Evolutionary conservation across 371 early-diverging fungal genomes (phyloP), one percentile per base, ranked within the genome.

Genomic region (Paraphysoderma sedebokerense): DNA sequence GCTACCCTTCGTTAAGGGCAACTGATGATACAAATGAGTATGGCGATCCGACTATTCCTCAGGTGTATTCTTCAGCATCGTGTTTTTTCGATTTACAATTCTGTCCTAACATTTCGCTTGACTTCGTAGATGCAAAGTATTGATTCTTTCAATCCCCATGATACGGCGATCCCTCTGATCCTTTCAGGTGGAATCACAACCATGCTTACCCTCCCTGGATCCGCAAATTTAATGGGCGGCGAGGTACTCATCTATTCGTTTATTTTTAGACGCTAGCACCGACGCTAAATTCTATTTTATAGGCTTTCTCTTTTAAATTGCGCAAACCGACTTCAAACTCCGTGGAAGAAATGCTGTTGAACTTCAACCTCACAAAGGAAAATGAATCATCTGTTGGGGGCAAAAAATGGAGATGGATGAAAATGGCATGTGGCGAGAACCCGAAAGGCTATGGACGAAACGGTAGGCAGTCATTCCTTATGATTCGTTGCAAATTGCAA

Each of bases 401-500:
- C 28, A 55, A 61, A 5, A 46, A 56, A 24, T 80, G 81, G 79
- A 62, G 84, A 7, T 87, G 75, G 57, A 79, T 84, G 80, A 87
- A 87, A 60, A 82, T 83, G 80, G 84, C 87, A 3, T 84, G 82
- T 53, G 87, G 87, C 19, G 87, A 87, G 58, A 87, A 85, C 57
- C 77, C 82, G 20, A 86, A 85, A 55, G 20, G 53, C 0, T 66
- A 67, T 42, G 58, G 59, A 9, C 39, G 45, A 4, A 44, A 34
- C 40, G 51, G 56, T 11, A 45, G 60, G 32, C 59, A 61, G 57
- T 62, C 66, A 30, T 51, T 51, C 17, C 56, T 61, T 55, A 63
- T 57, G 51, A 50, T 2, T 23, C 12, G 28, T 20, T 19, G 4
- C 22, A 5, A 1, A 24, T 27, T 9, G 12, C 22, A 23, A 8